Percentiles rank a stretch among this genome's conserved stretches.
These are phyloP conservation scores for Backusella circina DNA, from an alignment of 192 early-diverging fungal genomes.

Conservation along the genomic window DNA sequence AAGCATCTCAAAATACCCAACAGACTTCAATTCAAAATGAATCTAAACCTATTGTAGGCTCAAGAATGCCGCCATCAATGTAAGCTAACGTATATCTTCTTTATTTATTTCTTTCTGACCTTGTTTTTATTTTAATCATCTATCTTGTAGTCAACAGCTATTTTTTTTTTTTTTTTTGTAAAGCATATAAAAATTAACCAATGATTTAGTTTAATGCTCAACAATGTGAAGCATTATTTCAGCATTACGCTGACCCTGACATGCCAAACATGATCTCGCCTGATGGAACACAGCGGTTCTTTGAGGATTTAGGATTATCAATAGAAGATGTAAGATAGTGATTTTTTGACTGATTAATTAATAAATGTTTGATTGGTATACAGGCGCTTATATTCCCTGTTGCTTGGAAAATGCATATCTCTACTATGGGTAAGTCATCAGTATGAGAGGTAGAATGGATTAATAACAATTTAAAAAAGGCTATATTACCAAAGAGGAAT, in stretches of 20 bases:
- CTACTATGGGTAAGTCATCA: conserved; percentile 26
- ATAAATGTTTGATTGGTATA: neutral
- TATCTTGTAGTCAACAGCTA: conserved; percentile 13
- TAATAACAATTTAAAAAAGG: conserved; percentile 5
- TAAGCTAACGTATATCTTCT: neutral
- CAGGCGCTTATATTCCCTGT: conserved; percentile 21
- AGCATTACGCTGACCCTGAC: conserved; percentile 26
- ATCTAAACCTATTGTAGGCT: neutral
- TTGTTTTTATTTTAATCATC: neutral
- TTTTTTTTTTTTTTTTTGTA: neutral
- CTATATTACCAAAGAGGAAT: conserved; percentile 35
- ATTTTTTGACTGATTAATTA: neutral
- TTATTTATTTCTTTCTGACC: neutral
- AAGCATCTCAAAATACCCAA: neutral
- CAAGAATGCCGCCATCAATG: neutral
- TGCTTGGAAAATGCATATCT: conserved; percentile 28
- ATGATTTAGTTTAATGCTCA: conserved; percentile 13
- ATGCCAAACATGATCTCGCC: conserved; percentile 19
- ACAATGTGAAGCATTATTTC: conserved; percentile 22
- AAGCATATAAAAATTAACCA: neutral
- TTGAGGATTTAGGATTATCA: conserved; percentile 21
- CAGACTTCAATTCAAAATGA: neutral
- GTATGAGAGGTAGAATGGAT: neutral
- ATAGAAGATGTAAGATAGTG: conserved; percentile 28
- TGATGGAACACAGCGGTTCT: conserved; percentile 26